A percentile compares a stretch with the other conserved stretches of the same genome.
These are phyloP conservation scores for Hortaea sp. DNA, from an alignment of 2,329 filamentous ascomycete species.

Conservation along the genomic window DNA sequence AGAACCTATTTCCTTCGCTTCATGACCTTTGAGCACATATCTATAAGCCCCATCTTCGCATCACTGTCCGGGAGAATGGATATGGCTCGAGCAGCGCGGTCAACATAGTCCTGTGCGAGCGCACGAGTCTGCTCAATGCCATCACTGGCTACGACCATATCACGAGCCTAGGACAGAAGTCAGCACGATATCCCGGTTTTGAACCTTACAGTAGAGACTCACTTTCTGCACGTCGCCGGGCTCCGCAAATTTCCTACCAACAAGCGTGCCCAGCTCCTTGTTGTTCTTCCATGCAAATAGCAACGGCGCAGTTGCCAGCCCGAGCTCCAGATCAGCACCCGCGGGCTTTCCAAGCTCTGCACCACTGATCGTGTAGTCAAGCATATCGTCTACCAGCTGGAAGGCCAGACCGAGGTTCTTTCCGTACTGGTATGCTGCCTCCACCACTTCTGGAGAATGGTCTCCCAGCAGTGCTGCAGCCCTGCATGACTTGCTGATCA, in stretches of 20 bases:
- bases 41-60: constrained; percentile 79
- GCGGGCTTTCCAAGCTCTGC: constrained; percentile 87
- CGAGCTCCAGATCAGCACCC: constrained; percentile 85
- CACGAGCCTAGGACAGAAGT: constrained; percentile 55
- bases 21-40: constrained; percentile 91
- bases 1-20: constrained; percentile 66
- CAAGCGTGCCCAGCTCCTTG: constrained; percentile 71
- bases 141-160: constrained; percentile 71
- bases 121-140: constrained; percentile 87
- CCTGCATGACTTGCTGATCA: constrained; percentile 93
- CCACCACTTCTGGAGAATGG: constrained; percentile 65
- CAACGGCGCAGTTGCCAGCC: constrained; percentile 84
- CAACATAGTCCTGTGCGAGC: constrained; percentile 80
- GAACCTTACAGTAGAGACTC: constrained; percentile 28
- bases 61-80: constrained; percentile 82
- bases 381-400: constrained; percentile 94
- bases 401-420: constrained; percentile 91
- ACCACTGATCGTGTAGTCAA: constrained; percentile 85
- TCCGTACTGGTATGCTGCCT: constrained; percentile 85
- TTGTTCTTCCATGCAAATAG: constrained; percentile 83
- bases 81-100: constrained; percentile 80
- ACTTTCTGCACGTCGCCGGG: constrained; percentile 81
- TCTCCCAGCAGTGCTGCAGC: constrained; percentile 79
- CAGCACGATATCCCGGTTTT: not conserved
- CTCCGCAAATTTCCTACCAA: constrained; percentile 78